Conservation (phyloP, 2,329 filamentous ascomycete genomes). For the Xenoacremonium recifei region DNA sequence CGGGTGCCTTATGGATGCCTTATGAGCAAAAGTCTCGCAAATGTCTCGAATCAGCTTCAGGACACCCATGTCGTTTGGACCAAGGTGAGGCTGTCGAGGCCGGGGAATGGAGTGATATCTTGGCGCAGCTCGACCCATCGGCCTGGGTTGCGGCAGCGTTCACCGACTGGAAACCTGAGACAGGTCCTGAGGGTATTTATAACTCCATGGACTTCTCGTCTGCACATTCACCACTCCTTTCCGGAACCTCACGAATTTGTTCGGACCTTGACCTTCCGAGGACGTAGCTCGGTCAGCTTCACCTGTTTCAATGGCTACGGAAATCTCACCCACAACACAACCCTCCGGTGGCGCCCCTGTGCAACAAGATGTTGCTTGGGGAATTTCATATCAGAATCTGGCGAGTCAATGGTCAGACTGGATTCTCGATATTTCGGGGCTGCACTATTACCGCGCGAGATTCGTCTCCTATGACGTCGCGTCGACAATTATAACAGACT, state of each 20-base stretch:
- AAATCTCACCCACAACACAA: no score
- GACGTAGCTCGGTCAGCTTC: no score
- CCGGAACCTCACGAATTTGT: neutral
- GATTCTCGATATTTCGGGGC: conserved; percentile 10
- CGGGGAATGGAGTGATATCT: conserved; percentile 2
- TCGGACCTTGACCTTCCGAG: no score
- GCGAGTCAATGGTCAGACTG: conserved; percentile 17
- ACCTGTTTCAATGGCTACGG: neutral
- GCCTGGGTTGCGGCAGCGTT: no score
- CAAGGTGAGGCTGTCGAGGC: conserved; percentile 19
- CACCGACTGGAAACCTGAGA: no score
- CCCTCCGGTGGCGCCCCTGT: no score
- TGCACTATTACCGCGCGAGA: conserved; percentile 22
- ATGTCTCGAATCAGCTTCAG: neutral
- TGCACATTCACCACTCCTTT: neutral
- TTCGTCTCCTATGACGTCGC: conserved; percentile 18
- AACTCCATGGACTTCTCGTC: neutral
- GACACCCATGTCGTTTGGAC: conserved; percentile 3
- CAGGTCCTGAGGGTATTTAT: neutral
- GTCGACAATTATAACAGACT: conserved; percentile 9
- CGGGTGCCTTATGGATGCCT: conserved; percentile 1
- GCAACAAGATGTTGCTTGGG: no score
- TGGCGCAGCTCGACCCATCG: neutral
- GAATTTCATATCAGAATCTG: conserved; percentile 3
- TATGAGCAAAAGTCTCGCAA: neutral